Base-by-base conservation (phyloP, 148 eudicot species). In the Cornus suecica region DNA sequence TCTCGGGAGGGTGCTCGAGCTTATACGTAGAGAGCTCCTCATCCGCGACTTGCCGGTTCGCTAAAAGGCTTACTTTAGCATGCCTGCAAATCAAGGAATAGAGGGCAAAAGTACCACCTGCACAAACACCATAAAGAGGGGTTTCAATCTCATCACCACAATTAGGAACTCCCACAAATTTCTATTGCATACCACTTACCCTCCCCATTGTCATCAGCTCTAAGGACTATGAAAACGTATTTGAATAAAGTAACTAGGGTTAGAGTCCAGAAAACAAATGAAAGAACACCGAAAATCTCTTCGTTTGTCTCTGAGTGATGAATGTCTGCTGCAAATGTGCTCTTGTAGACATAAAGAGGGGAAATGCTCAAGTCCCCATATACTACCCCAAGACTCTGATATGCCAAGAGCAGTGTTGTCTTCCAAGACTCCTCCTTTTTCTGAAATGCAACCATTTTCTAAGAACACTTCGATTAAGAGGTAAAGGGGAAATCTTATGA, bases 101-200 rank as follows among this genome's bases (percentile, higher is more conserved):
- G 2, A 91, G 84, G n/a, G 96, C 96, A 84, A 91, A 89, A 23
- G 96, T 91, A 31, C 96, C 96, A 77, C 96, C 96, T 91, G 80
- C 69, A 81, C 27, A 23, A 72, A 54, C 25, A 64, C 10, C 10
- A 20, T 3, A 61, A 62, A 62, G 61, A 22, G 51, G 32, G n/a
- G 10, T 58, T 51, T 42, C 28, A 32, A 27, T 10, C 28, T 5
- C n/a, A 52, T 30, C 27, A 28, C 15, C 23, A 52, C 6, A 74
- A 20, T 37, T 25, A 9, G 27, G 1, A 11, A 28, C 6, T 29
- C 42, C 42, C 42, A 3, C 4, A 37, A 37, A 37, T 37, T 37
- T 37, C 2, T 64, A 15, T 37, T 18, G 7, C 34, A 20, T n/a
- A 26, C 24, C 29, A 70, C 79, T 18, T 80, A 89, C 96, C 96